Conservation (phyloP, 345 rosid species). For the Cardamine chenopodiifolia region DNA sequence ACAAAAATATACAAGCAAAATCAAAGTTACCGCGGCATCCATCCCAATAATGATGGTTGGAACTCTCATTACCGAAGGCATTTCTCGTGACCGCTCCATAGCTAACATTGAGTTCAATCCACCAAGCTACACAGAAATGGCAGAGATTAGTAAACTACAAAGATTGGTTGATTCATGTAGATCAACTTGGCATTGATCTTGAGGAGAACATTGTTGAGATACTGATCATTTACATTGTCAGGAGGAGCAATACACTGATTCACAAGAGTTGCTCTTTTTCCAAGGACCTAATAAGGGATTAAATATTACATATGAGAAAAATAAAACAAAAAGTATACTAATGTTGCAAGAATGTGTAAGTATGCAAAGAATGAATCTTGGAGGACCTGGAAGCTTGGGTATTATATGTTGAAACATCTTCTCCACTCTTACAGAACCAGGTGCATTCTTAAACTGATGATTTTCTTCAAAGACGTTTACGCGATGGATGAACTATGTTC, state of each 20-base stretch:
- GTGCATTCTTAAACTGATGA: slow-evolving; percentile 49
- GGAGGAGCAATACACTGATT: slow-evolving; percentile 77
- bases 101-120: slow-evolving; percentile 71
- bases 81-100: slow-evolving; percentile 59
- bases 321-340: neutral
- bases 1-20: neutral
- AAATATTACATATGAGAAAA: neutral
- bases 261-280: slow-evolving; percentile 72
- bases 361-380: slow-evolving; percentile 74
- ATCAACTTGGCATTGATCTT: slow-evolving; percentile 87
- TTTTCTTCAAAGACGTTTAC: slow-evolving; percentile 53
- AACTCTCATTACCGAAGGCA: slow-evolving; percentile 58
- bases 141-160: slow-evolving; percentile 5
- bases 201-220: slow-evolving; percentile 72
- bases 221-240: slow-evolving; percentile 63
- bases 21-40: slow-evolving; percentile 75
- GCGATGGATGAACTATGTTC: slow-evolving; percentile 56
- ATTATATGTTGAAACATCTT: slow-evolving; percentile 63
- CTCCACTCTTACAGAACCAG: slow-evolving; percentile 66
- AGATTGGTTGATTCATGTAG: neutral
- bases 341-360: slow-evolving; percentile 27
- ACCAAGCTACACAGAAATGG: slow-evolving; percentile 51
- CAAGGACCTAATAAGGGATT: slow-evolving; percentile 60
- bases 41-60: slow-evolving; percentile 85
- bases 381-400: slow-evolving; percentile 55